A percentile compares a stretch with the other conserved stretches of the same genome.
phyloP scores from a whole-genome alignment of 192 early-diverging fungal species.

The Backusella sp. region DNA sequence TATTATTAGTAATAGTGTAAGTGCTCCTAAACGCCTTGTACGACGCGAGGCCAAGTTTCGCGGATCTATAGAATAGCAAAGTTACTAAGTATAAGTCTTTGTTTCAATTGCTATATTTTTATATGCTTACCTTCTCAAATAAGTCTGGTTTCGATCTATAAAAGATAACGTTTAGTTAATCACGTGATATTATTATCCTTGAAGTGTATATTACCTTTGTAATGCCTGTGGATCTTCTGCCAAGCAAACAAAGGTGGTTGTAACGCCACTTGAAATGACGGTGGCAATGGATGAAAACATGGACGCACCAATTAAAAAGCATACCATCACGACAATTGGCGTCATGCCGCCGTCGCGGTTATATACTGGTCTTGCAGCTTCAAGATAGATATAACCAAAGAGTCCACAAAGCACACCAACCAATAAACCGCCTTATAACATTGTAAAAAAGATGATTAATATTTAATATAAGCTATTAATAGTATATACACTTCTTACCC shows the following conservation, averaged over 20 bases:
- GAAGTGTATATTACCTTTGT: not conserved
- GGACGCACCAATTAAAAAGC: constrained; percentile 77
- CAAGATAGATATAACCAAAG: constrained; percentile 47
- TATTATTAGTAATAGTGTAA: not conserved
- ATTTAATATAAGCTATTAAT: constrained; percentile 5
- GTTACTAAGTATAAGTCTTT: not conserved
- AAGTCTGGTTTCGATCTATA: constrained; percentile 13
- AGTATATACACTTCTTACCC: constrained; percentile 51
- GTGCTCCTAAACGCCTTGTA: constrained; percentile 31
- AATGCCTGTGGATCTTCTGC: constrained; percentile 75
- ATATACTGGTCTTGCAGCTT: constrained; percentile 26
- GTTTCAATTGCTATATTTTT: not conserved
- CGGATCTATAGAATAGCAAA: constrained; percentile 27
- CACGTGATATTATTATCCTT: not conserved
- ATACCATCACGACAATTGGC: constrained; percentile 56
- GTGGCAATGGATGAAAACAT: constrained; percentile 79
- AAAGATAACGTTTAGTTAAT: constrained; percentile 20
- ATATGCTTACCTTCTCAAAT: constrained; percentile 33
- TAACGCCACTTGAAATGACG: constrained; percentile 81
- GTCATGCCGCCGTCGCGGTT: constrained; percentile 32
- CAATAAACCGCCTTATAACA: constrained; percentile 37
- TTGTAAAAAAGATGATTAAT: not conserved
- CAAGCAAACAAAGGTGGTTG: constrained; percentile 94
- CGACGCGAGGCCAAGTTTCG: constrained; percentile 40
- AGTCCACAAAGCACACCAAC: constrained; percentile 48